Evolutionary conservation across 257 asterid species (phyloP).

Genomic region (Pogostemon cablin): DNA sequence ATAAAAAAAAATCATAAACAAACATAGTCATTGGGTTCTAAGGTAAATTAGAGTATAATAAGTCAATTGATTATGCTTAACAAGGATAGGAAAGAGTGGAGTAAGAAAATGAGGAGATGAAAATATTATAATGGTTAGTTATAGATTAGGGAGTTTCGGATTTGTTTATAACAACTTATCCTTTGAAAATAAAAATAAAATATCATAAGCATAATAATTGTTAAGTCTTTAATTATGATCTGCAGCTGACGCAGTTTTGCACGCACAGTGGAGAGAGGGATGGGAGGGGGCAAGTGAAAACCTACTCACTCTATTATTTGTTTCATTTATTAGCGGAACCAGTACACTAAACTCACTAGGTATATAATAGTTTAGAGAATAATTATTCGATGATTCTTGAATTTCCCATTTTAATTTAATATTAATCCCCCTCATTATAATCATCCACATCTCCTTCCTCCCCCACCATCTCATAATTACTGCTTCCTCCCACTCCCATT

Average conservation of each 20-base stretch:
- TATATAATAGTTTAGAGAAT: not conserved
- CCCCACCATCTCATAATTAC: constrained; percentile 34
- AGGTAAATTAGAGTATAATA: no score
- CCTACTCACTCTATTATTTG: constrained; percentile 12
- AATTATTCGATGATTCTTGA: not conserved
- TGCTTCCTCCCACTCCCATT: not conserved
- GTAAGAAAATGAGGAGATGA: not conserved
- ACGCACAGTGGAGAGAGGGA: not conserved
- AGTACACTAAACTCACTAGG: constrained; percentile 27
- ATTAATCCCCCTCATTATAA: constrained; percentile 16
- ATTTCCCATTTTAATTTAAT: not conserved
- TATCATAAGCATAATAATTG: no score
- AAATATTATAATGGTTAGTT: not conserved
- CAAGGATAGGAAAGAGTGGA: no score
- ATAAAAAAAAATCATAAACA: no score
- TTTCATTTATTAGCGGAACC: constrained; percentile 12
- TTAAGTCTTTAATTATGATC: not conserved
- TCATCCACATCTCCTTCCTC: constrained; percentile 23
- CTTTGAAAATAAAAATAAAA: not conserved
- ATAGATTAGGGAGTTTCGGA: not conserved
- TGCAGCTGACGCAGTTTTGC: not conserved
- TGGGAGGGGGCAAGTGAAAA: not conserved
- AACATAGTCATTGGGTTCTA: no score
- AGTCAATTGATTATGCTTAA: no score
- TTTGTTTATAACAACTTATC: not conserved